Evolutionary conservation across 2,329 filamentous ascomycete species (phyloP).

Genomic region (Fonsecaea pedrosoi): DNA sequence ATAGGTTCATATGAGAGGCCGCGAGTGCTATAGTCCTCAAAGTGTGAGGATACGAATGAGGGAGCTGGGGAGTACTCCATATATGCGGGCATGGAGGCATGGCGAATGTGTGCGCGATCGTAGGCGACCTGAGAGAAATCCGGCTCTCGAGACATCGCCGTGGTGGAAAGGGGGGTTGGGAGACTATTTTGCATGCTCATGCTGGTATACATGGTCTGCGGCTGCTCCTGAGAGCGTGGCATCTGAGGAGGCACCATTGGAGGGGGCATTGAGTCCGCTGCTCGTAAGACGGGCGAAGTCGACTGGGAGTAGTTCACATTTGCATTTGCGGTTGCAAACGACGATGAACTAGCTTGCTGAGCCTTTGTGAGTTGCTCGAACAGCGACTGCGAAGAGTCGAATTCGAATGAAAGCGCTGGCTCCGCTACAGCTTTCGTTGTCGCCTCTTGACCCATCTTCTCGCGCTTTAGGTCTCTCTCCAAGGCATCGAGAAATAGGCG

Average conservation of each 20-base stretch:
- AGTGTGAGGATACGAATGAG: slow-evolving; percentile 98
- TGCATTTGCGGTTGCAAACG: slow-evolving; percentile 82
- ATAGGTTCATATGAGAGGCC: slow-evolving; percentile 96
- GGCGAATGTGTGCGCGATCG: slow-evolving; percentile 87
- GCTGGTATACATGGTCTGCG: slow-evolving; percentile 73
- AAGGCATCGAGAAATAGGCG: slow-evolving; percentile 95
- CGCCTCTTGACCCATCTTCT: slow-evolving; percentile 99
- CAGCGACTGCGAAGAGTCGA: slow-evolving; percentile 97
- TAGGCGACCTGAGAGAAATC: slow-evolving; percentile 84
- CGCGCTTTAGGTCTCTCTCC: slow-evolving; percentile 95
- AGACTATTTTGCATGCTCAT: slow-evolving; percentile 73
- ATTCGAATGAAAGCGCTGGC: slow-evolving; percentile 96
- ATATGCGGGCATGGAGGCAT: slow-evolving; percentile 98
- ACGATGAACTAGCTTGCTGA: slow-evolving; percentile 97
- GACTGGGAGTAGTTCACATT: slow-evolving; percentile 74
- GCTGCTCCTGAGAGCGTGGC: slow-evolving; percentile 66
- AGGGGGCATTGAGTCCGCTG: slow-evolving; percentile 92
- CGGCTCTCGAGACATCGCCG: slow-evolving; percentile 82
- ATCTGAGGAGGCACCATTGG: slow-evolving; percentile 76
- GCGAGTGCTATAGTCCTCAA: slow-evolving; percentile 96
- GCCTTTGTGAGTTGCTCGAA: slow-evolving; percentile 99
- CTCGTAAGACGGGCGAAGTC: slow-evolving; percentile 85
- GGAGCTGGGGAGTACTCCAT: slow-evolving; percentile 98
- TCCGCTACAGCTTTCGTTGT: slow-evolving; percentile 97
- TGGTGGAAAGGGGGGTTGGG: slow-evolving; percentile 71